phyloP scores from a whole-genome alignment of 495 filamentous ascomycete genomes.

The Bombardia bombarda region DNA sequence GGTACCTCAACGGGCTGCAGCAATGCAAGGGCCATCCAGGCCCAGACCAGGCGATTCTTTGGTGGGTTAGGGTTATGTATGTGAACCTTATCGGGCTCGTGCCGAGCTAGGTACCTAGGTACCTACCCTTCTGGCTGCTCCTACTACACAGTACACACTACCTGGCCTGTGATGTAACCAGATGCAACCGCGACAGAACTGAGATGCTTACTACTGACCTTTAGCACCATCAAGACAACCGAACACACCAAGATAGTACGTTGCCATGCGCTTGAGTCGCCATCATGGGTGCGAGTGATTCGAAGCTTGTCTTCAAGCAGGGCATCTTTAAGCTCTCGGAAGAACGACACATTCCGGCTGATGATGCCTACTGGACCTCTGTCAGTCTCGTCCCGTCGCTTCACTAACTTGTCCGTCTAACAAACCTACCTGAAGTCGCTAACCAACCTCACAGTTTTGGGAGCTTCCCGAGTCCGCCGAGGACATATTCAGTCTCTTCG shows the following conservation, averaged over 20 bases:
- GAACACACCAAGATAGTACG: too few relatives aligned
- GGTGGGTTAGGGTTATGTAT: slow-evolving; percentile 19
- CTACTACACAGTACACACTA: neutral
- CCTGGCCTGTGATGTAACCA: slow-evolving; percentile 12
- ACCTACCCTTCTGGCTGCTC: neutral
- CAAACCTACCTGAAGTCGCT: neutral
- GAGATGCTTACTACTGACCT: too few relatives aligned
- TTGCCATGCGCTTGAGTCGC: slow-evolving; percentile 16
- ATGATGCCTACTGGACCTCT: slow-evolving; percentile 90
- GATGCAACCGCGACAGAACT: neutral
- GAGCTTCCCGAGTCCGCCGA: slow-evolving; percentile 93
- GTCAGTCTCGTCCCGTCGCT: slow-evolving; percentile 40
- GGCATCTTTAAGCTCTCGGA: slow-evolving; percentile 97
- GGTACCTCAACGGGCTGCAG: too few relatives aligned
- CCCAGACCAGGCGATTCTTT: too few relatives aligned
- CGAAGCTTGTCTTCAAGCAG: slow-evolving; percentile 98
- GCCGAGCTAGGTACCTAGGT: neutral
- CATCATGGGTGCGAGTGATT: slow-evolving; percentile 94
- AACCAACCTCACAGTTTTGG: slow-evolving; percentile 64
- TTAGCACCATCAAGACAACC: too few relatives aligned
- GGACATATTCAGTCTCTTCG: slow-evolving; percentile 95
- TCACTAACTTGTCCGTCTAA: neutral
- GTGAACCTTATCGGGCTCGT: neutral
- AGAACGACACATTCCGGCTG: slow-evolving; percentile 75
- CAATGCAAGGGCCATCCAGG: too few relatives aligned